Evolutionary conservation across 1,139 yeast genomes (phyloP), one percentile per base, ranked within the genome.

Genomic region (Nadsonia starkeyi-henricii): DNA sequence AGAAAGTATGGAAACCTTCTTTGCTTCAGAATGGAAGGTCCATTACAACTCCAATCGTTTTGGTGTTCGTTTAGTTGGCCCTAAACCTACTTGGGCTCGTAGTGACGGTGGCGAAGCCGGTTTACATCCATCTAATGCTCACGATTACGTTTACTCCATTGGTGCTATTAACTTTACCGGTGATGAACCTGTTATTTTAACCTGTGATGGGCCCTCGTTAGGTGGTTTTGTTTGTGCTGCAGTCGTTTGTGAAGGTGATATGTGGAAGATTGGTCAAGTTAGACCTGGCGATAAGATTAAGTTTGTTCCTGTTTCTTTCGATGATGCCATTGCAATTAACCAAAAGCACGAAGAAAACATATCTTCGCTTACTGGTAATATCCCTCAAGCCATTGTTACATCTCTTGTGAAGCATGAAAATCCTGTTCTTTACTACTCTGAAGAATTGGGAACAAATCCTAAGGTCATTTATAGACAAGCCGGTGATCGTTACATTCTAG

Each of bases 21-120:
- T 89, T 62, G 59, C 71, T 4, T 74, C 79, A 48, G 77, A 77
- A 54, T 89, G 97, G 97, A 89, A 88, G 66, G 89, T 89, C 45
- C 97, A 91, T 64, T 91, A 91, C 72, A 91, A 91, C 68, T 88
- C 96, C 42, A 91, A 91, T 68, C 76, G 97, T 66, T 89, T 89
- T 66, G 98, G 97, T 63, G 94, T 91, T 43, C 78, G 97, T 63
- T 72, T 91, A 57, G 79, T 85, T 55, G 98, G 97, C 46, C 97
- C 97, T 51, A 89, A 88, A 65, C 98, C 97, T 8, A 74, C 77
- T 61, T 91, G 97, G 97, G 96, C 96, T 9, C 79, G 97, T 69
- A 65, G 74, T n/a, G 95, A 88, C 65, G 98, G 97, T 67, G 98
- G 97, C 50, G 96, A 88, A 62, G 97, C 94, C 52, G 98, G 98